Evolutionary conservation across 139 green algal species (phyloP).

Genomic region (Volvox africanus): DNA sequence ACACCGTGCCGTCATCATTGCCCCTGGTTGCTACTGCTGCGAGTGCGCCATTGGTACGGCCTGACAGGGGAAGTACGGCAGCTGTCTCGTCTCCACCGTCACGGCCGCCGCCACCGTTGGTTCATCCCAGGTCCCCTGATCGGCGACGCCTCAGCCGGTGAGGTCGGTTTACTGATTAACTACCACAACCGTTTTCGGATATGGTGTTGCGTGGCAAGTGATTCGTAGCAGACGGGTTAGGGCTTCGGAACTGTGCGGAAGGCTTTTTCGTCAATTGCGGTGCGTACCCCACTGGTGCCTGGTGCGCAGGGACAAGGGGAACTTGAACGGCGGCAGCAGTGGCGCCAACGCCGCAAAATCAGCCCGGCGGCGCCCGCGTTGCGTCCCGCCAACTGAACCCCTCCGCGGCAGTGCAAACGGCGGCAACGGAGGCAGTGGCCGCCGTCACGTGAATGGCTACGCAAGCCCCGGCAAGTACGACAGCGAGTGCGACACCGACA

Average conservation of each 20-base stretch:
- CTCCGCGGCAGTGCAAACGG: background rate
- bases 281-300: no score
- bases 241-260: no score
- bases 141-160: conserved; percentile 10
- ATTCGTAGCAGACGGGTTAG: no score
- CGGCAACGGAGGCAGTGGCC: background rate
- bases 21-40: background rate
- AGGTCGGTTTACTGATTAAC: no score
- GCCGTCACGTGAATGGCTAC: background rate
- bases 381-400: background rate
- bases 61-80: background rate
- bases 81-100: background rate
- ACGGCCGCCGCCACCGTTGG: background rate
- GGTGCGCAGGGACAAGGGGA: background rate
- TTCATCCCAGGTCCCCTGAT: background rate
- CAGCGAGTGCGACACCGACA: background rate
- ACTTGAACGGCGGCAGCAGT: background rate
- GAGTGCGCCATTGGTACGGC: no score
- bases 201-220: no score
- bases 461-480: background rate
- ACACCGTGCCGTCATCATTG: background rate
- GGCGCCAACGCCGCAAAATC: background rate
- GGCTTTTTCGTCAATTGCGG: no score
- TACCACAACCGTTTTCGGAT: no score
- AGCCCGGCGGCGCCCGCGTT: background rate